Conservation (phyloP, 1,284 basidiomycete genomes). For the Peniophora sp. region DNA sequence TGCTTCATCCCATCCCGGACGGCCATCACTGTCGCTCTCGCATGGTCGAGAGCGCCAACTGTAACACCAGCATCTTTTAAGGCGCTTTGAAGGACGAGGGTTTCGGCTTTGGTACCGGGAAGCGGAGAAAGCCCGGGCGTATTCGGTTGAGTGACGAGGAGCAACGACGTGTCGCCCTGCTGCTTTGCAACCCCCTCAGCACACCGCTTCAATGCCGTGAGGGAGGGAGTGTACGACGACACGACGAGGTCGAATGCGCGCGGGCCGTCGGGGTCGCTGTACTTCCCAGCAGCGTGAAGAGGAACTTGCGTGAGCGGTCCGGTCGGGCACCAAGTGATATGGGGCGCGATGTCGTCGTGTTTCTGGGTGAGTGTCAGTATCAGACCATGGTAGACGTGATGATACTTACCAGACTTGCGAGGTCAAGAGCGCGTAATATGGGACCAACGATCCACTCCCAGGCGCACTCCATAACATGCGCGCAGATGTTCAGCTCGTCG, state of each 20-base stretch:
- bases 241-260: constrained; percentile 10
- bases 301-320: constrained; percentile 16
- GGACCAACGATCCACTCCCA: too few species aligned
- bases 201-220: constrained; percentile 1
- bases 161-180: constrained; percentile 12
- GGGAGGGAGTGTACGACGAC: constrained; percentile 17
- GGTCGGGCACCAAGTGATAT: constrained; percentile 16
- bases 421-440: not conserved
- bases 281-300: constrained; percentile 15
- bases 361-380: not conserved
- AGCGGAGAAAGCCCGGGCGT: not conserved
- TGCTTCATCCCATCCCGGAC: not conserved
- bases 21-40: constrained; percentile 2
- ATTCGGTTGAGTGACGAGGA: constrained; percentile 3
- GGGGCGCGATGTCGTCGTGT: constrained; percentile 1
- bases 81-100: constrained; percentile 7
- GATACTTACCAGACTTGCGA: not conserved
- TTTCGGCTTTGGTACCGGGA: not conserved
- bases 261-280: constrained; percentile 1
- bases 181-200: not conserved
- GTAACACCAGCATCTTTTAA: constrained; percentile 1
- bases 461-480: too few species aligned
- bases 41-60: constrained; percentile 7
- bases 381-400: not conserved
- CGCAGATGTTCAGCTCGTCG: too few species aligned